A percentile compares a stretch with the other conserved stretches of the same genome.
phyloP scores from a whole-genome alignment of 2,329 filamentous ascomycete genomes.

The Ophiobolus disseminans region DNA sequence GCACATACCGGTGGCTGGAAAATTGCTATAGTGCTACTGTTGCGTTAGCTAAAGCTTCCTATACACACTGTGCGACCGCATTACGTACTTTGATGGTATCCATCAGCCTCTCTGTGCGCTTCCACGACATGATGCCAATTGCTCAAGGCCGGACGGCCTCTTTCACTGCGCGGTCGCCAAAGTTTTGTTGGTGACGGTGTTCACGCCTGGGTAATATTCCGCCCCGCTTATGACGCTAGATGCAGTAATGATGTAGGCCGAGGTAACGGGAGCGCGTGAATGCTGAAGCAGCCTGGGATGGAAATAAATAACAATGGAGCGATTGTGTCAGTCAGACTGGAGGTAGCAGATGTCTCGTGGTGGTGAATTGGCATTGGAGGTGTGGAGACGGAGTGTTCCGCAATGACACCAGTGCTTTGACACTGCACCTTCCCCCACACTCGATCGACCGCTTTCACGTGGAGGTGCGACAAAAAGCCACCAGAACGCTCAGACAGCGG shows the following conservation, averaged over 20 bases:
- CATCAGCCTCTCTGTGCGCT: constrained; percentile 87
- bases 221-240: constrained; percentile 47
- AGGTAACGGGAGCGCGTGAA: constrained; percentile 26
- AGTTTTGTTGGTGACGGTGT: constrained; percentile 24
- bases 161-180: constrained; percentile 40
- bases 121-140: constrained; percentile 82
- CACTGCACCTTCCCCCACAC: constrained; percentile 36
- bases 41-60: constrained; percentile 29
- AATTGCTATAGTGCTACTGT: constrained; percentile 81
- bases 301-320: constrained; percentile 6
- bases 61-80: constrained; percentile 4
- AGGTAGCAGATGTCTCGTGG: constrained; percentile 3
- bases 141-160: constrained; percentile 46
- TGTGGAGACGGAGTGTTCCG: constrained; percentile 16
- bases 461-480: constrained; percentile 28
- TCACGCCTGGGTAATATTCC: constrained; percentile 23
- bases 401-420: constrained; percentile 27
- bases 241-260: constrained; percentile 32
- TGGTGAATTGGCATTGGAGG: constrained; percentile 11
- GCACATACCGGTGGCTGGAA: constrained; percentile 93
- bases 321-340: constrained; percentile 3
- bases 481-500: constrained; percentile 1
- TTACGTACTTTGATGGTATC: constrained; percentile 77
- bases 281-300: constrained; percentile 13
- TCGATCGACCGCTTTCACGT: constrained; percentile 39